Evolutionary conservation across 495 filamentous ascomycete species (phyloP).

Genomic region (Pseudoneurospora amorphoporcata): DNA sequence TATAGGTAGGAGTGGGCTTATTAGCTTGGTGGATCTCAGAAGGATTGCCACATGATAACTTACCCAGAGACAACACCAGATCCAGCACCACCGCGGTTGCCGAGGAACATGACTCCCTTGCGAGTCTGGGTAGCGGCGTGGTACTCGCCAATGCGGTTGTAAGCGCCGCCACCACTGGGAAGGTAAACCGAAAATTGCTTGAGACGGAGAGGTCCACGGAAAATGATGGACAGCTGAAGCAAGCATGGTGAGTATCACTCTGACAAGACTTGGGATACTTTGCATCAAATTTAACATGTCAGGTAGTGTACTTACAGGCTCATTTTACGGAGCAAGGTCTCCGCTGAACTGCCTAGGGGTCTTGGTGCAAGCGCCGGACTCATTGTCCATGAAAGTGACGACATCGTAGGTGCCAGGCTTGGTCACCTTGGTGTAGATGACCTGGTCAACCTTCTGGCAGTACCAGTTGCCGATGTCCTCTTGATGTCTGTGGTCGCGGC

Average conservation of each 20-base stretch:
- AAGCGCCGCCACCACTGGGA: slow-evolving; percentile 16
- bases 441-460: slow-evolving; percentile 46
- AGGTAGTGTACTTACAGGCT: slow-evolving; percentile 50
- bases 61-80: slow-evolving; percentile 51
- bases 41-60: slow-evolving; percentile 3
- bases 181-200: slow-evolving; percentile 56
- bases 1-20: too few species aligned
- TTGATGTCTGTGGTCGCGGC: background rate
- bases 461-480: slow-evolving; percentile 38
- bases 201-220: slow-evolving; percentile 55
- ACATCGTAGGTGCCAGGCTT: slow-evolving; percentile 46
- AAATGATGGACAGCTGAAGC: slow-evolving; percentile 52
- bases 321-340: slow-evolving; percentile 51
- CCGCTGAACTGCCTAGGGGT: slow-evolving; percentile 41
- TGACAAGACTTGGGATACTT: too few species aligned
- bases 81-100: slow-evolving; percentile 47
- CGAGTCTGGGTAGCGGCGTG: slow-evolving; percentile 34
- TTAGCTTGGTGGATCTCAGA: background rate
- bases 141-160: slow-evolving; percentile 44
- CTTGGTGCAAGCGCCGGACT: slow-evolving; percentile 39
- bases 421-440: slow-evolving; percentile 52
- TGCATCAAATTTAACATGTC: background rate
- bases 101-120: slow-evolving; percentile 55
- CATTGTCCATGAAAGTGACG: slow-evolving; percentile 46
- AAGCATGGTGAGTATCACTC: background rate